Conservation (phyloP, 768 basidiomycete genomes). For the Suillus weaverae region DNA sequence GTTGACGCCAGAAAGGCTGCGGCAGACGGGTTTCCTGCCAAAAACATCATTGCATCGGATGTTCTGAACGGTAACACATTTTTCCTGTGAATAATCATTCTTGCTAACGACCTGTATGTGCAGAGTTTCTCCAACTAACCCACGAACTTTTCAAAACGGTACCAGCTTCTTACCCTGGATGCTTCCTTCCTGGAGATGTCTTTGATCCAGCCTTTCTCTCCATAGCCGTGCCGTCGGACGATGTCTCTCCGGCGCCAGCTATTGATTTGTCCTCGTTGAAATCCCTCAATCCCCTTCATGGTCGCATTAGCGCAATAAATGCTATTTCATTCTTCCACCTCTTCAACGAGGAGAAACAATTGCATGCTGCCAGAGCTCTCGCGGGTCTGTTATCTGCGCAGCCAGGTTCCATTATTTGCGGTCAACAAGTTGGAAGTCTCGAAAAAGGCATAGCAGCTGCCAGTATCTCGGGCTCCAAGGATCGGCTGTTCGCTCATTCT, state of each 20-base stretch:
- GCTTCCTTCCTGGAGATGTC: background rate
- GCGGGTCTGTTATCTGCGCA: background rate
- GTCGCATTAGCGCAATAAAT: background rate
- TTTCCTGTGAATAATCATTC: background rate
- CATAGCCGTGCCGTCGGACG: background rate
- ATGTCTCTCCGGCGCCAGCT: background rate
- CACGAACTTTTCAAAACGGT: background rate
- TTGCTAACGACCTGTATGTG: background rate
- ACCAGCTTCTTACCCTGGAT: background rate
- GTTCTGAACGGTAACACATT: background rate
- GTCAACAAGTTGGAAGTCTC: background rate
- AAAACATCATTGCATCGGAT: constrained; percentile 1
- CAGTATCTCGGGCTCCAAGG: background rate
- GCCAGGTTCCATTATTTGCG: background rate
- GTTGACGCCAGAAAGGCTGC: background rate
- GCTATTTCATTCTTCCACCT: background rate
- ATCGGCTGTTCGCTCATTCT: constrained; percentile 13
- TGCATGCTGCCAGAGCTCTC: background rate
- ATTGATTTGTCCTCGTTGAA: background rate
- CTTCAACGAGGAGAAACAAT: background rate
- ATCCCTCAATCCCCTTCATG: background rate
- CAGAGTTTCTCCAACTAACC: background rate
- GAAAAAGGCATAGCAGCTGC: constrained; percentile 4
- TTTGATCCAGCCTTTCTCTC: background rate
- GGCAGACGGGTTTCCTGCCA: background rate